Conservation (phyloP, 805 yeast genomes). For the Teunomyces panamensis region DNA sequence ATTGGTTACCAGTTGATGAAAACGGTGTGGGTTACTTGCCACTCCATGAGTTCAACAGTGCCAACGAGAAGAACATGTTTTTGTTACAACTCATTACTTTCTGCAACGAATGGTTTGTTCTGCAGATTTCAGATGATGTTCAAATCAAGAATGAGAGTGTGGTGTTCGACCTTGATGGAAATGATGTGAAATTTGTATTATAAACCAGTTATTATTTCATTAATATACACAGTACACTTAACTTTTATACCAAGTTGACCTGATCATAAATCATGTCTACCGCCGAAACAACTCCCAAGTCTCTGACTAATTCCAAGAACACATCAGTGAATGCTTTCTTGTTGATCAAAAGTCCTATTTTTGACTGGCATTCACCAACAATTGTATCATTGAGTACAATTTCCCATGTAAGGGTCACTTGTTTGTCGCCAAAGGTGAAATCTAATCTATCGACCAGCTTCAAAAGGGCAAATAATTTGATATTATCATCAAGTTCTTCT, state of each 20-base stretch:
- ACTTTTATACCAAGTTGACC: neutral
- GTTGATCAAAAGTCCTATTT: slow-evolving; percentile 10
- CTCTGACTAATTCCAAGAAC: slow-evolving; percentile 20
- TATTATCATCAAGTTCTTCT: slow-evolving; percentile 15
- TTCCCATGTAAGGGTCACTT: slow-evolving; percentile 21
- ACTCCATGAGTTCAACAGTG: slow-evolving; percentile 30
- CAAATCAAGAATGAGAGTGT: slow-evolving; percentile 6
- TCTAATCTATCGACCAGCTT: slow-evolving; percentile 19
- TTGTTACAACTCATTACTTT: slow-evolving; percentile 23
- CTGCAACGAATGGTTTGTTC: slow-evolving; percentile 23
- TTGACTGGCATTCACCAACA: slow-evolving; percentile 23
- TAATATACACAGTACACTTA: neutral
- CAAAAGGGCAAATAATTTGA: slow-evolving; percentile 15
- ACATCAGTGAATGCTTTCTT: slow-evolving; percentile 2
- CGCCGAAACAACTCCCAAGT: slow-evolving; percentile 5
- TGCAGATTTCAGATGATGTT: neutral
- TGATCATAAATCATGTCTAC: slow-evolving; percentile 1
- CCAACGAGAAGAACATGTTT: slow-evolving; percentile 29
- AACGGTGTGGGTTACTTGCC: slow-evolving; percentile 21
- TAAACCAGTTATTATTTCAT: neutral
- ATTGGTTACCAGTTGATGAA: slow-evolving; percentile 1
- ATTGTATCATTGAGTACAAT: slow-evolving; percentile 18
- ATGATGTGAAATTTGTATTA: slow-evolving; percentile 2
- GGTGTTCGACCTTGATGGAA: slow-evolving; percentile 25
- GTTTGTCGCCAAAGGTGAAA: slow-evolving; percentile 10